Base-by-base conservation (phyloP, 2,329 filamentous ascomycete genomes). In the Colletotrichum ledebouriae region DNA sequence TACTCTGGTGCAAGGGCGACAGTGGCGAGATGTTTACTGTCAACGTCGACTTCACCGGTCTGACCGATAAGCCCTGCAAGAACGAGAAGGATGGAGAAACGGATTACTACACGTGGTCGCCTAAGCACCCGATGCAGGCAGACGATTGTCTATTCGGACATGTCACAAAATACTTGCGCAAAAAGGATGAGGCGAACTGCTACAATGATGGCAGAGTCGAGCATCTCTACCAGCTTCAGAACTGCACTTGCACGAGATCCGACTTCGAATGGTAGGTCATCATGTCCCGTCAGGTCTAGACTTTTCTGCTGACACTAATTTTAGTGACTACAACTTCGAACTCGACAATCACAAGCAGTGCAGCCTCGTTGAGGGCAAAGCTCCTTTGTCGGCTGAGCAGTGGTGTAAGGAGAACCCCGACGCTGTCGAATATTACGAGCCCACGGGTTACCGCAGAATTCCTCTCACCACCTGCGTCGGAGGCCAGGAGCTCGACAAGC, bases 141-240 rank as follows among this genome's bases (percentile, higher is more conserved):
- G 85, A 94, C 71, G 89, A 94, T 73, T 99, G 96, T 78, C 85
- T 99, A 2, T 99, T 99, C 75, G 96, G 96, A 1, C 97, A 98
- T 77, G 87, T 93, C 66, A 90, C 94, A 34, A 88, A 93, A 75
- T 99, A 98, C 75, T 88, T 97, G 75, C 93, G 96, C 77, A 99
- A 98, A 87, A 94, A 92, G 79, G 80, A 85, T n/a, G 89, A 90
- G 15, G 84, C 86, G 20, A 82, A 91, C 55, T 99, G 96, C 83
- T 97, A 90, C 84, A 98, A 97, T 74, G 90, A 91, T 59, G 86
- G 87, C 77, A 87, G 86, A 70, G 87, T 97, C 71, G 84, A 89
- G 71, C 88, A 90, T 71, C 83, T 95, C 29, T 91, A 94, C 79
- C 86, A 87, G 72, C 90, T 93, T 72, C 81, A 86, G 71, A 94